Evolutionary conservation across 345 rosid genomes (phyloP).

Genomic region (Eucalyptus rudis): DNA sequence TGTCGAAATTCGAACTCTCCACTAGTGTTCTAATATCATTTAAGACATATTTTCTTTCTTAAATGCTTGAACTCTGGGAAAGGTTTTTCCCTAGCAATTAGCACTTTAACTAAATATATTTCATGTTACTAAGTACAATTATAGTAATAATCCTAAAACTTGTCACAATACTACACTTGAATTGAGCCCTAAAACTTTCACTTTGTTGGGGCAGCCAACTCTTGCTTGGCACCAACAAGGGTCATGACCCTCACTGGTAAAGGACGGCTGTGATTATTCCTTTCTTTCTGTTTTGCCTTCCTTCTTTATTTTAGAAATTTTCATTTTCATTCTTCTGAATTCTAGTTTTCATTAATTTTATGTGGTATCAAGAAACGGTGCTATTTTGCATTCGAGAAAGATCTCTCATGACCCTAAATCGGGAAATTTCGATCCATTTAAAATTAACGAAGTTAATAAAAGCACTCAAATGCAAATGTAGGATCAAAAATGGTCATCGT

Average conservation of each 20-base stretch:
- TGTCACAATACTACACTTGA: background rate
- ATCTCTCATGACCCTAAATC: background rate
- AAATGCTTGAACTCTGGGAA: background rate
- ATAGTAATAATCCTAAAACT: background rate
- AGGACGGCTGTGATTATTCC: background rate
- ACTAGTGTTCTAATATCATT: background rate
- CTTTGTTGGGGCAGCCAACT: rapidly evolving
- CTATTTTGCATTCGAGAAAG: background rate
- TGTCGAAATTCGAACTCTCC: background rate
- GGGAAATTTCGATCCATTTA: background rate
- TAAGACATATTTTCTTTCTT: background rate
- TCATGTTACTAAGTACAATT: background rate
- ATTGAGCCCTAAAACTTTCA: background rate
- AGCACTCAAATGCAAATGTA: background rate
- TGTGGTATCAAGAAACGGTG: rapidly evolving
- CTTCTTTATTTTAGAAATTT: background rate
- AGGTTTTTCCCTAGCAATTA: background rate
- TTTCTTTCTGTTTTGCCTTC: background rate
- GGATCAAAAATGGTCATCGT: background rate
- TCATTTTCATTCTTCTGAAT: background rate
- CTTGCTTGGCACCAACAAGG: background rate
- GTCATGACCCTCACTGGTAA: background rate
- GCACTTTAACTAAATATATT: background rate
- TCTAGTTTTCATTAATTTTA: background rate
- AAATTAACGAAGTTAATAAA: background rate